Percentiles rank a stretch among this genome's conserved stretches.
Evolutionary conservation across 1,284 basidiomycete species (phyloP).

Genomic region (Trametes hirsuta): DNA sequence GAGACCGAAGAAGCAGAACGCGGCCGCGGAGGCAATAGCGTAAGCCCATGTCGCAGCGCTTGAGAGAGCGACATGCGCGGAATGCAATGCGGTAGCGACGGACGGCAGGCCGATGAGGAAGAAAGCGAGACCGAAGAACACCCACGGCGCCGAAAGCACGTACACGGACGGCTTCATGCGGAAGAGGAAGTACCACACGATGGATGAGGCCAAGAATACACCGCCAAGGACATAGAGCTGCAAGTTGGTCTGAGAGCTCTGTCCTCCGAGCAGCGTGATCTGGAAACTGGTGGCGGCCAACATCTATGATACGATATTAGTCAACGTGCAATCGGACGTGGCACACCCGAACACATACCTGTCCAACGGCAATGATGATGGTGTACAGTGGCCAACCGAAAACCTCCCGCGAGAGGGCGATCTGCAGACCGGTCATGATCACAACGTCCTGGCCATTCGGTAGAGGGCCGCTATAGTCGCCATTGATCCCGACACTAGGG

Average conservation of each 20-base stretch:
- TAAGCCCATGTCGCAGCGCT: conserved; percentile 88
- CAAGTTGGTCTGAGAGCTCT: conserved; percentile 78
- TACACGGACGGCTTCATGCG: conserved; percentile 86
- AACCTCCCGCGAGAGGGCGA: conserved; percentile 77
- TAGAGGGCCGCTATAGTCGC: conserved; percentile 59
- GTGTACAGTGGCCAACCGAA: conserved; percentile 90
- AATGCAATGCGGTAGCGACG: conserved; percentile 61
- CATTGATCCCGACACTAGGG: conserved; percentile 29
- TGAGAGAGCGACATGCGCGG: conserved; percentile 67
- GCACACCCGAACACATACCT: conserved; percentile 48
- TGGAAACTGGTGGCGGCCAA: conserved; percentile 92
- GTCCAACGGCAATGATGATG: conserved; percentile 84
- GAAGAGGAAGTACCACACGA: conserved; percentile 91
- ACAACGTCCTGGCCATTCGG: conserved; percentile 57
- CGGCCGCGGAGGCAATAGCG: conserved; percentile 85
- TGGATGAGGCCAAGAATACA: conserved; percentile 83
- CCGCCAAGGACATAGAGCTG: conserved; percentile 90
- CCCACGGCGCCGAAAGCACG: conserved; percentile 84
- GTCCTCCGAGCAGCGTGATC: conserved; percentile 85
- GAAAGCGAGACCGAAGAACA: conserved; percentile 89
- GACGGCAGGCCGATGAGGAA: conserved; percentile 89
- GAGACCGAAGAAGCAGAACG: conserved; percentile 91
- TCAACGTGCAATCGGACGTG: background rate
- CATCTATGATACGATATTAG: conserved; percentile 49
- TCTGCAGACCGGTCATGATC: conserved; percentile 81